Base-by-base conservation (phyloP, 169 alveolate species). In the Eimeria praecox region DNA sequence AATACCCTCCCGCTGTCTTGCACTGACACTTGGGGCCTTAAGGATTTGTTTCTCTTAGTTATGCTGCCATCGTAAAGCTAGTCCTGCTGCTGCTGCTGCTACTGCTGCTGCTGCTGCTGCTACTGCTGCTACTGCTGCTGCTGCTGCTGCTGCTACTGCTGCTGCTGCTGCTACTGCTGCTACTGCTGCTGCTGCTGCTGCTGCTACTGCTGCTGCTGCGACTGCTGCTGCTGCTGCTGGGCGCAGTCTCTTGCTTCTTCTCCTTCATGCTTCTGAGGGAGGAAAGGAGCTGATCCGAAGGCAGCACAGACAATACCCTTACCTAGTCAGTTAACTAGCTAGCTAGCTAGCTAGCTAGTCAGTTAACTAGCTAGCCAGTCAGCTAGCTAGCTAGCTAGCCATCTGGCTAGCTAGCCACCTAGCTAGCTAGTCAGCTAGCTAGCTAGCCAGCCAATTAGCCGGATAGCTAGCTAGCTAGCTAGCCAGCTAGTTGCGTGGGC, bases 51-150 rank as follows among this genome's bases (percentile, higher is more conserved):
- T 5, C 66, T 56, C 66, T 56, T 14, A 56, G n/a, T 56, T 2
- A 18, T 56, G 27, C 66, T 56, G 66, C 66, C 20, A 27, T 27
- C 20, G 66, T 27, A 14, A 20, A n/a, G n/a, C 24, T 56, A 20
- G n/a, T 56, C n/a, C 66, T 56, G 66, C 66, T 56, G 66, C 66
- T 56, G 66, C 66, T 56, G 66, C 66, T 56, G 24, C 66, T 56
- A 20, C 24, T 56, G 12, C 12, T 49, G 20, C 56, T 49, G 56
- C 56, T 49, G 56, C 75, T 64, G 3, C 75, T 64, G 75, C 75
- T 64, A 30, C 75, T 64, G 75, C 75, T 64, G 75, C 30, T 18
- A 16, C 27, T 9, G 75, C 30, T 9, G 27, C n/a, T n/a, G 12
- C 12, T 49, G 20, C 56, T 49, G 56, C 56, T 49, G 56, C 75